A percentile compares a stretch with the other conserved stretches of the same genome.
These are phyloP conservation scores for Mycosphaerella sp. DNA, from an alignment of 2,329 filamentous ascomycete genomes.

Conservation along the genomic window DNA sequence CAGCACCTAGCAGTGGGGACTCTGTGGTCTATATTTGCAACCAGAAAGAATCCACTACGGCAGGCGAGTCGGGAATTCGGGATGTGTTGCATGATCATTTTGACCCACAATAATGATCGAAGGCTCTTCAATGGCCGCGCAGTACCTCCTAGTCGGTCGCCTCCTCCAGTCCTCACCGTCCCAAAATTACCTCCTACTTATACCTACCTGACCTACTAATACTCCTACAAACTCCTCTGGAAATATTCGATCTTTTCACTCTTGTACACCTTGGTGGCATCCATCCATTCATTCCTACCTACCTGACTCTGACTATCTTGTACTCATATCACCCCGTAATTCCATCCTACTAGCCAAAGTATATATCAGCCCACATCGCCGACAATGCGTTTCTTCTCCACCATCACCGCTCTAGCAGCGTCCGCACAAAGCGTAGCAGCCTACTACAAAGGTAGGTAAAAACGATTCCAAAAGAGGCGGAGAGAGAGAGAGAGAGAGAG, in stretches of 20 bases:
- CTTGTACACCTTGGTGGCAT: background rate
- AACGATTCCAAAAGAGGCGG: background rate
- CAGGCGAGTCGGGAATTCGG: background rate
- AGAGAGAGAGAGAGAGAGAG: too few relatives aligned
- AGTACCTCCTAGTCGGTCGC: background rate
- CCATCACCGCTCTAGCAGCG: slow-evolving; percentile 31
- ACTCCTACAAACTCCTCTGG: background rate
- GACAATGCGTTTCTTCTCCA: slow-evolving; percentile 28
- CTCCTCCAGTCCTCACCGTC: too few relatives aligned
- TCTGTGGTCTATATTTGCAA: background rate
- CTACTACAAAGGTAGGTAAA: slow-evolving; percentile 31
- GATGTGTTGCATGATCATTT: slow-evolving; percentile 1
- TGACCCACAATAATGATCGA: slow-evolving; percentile 9
- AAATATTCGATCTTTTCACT: background rate
- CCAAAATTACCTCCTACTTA: too few relatives aligned
- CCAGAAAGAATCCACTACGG: slow-evolving; percentile 3
- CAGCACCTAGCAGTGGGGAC: background rate
- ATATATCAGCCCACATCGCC: background rate
- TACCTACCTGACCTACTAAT: too few relatives aligned
- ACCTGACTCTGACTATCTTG: too few relatives aligned
- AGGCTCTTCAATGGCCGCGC: slow-evolving; percentile 1
- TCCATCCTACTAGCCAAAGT: background rate
- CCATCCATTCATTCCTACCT: background rate
- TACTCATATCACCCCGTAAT: background rate
- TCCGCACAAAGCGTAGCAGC: slow-evolving; percentile 31